Conservation (phyloP, 1,284 basidiomycete species). For the Microbotryomycetes sp. region DNA sequence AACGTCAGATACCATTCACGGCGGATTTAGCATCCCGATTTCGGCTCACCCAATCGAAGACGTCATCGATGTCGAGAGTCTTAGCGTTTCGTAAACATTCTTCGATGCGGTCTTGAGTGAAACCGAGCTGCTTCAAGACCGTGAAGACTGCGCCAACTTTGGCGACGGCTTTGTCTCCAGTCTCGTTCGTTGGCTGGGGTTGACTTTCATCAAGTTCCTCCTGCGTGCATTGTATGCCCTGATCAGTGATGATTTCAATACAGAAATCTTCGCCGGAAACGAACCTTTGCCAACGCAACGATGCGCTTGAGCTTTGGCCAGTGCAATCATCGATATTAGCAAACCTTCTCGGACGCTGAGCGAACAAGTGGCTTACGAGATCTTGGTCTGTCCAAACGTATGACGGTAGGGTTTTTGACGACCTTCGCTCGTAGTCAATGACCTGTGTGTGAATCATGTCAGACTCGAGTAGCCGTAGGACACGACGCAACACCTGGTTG, state of each 20-base stretch:
- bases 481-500: not conserved
- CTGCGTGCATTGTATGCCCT: no score
- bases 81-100: conserved; percentile 59
- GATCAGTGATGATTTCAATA: no score
- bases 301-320: not conserved
- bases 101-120: conserved; percentile 61
- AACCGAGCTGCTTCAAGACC: conserved; percentile 75
- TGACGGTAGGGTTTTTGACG: conserved; percentile 58
- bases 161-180: conserved; percentile 65
- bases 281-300: not conserved
- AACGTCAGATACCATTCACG: not conserved
- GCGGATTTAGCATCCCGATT: not conserved
- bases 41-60: conserved; percentile 72
- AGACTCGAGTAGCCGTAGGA: not conserved
- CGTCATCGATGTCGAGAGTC: conserved; percentile 74
- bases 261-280: not conserved
- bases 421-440: conserved; percentile 75
- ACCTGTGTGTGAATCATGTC: conserved; percentile 47
- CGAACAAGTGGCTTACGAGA: conserved; percentile 17
- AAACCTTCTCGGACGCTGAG: no score
- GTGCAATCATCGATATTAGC: no score
- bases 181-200: conserved; percentile 36
- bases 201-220: not conserved
- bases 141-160: conserved; percentile 74
- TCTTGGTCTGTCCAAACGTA: conserved; percentile 47